Evolutionary conservation across 2,329 filamentous ascomycete genomes (phyloP).

Genomic region (Stagonosporopsis rhizophila): DNA sequence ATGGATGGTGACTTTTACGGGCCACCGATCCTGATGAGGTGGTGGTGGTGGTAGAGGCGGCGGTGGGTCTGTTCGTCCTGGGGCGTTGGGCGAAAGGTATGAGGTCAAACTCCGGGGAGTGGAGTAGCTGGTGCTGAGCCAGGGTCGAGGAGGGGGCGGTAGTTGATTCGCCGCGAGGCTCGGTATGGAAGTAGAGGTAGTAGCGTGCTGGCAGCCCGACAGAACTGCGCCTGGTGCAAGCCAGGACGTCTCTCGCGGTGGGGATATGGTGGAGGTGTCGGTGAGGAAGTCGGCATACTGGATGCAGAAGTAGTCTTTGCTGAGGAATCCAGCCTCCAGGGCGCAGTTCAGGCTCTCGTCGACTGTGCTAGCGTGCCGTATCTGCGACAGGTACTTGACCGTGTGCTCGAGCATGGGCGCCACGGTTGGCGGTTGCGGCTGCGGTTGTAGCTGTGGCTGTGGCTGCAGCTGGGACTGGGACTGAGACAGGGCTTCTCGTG

Average conservation of each 20-base stretch:
- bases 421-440: conserved; percentile 29
- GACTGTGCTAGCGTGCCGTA: conserved; percentile 61
- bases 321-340: conserved; percentile 61
- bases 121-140: conserved; percentile 47
- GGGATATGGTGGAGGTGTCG: conserved; percentile 59
- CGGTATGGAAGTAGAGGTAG: conserved; percentile 30
- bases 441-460: conserved; percentile 17
- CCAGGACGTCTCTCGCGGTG: conserved; percentile 66
- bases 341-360: conserved; percentile 63
- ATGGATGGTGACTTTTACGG: conserved; percentile 71
- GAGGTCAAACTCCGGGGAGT: conserved; percentile 34
- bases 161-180: conserved; percentile 19
- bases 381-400: conserved; percentile 66
- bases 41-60: not conserved
- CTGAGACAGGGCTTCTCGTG: conserved; percentile 14
- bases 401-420: conserved; percentile 61
- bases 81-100: conserved; percentile 27
- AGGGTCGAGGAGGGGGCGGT: conserved; percentile 45
- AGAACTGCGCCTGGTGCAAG: conserved; percentile 67
- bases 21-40: conserved; percentile 66
- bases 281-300: conserved; percentile 65
- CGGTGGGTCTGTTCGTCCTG: not conserved
- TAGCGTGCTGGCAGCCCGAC: conserved; percentile 67
- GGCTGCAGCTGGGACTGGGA: conserved; percentile 33
- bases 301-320: conserved; percentile 57